phyloP scores from a whole-genome alignment of 148 eudicot genomes.

The Selenicereus undatus region DNA sequence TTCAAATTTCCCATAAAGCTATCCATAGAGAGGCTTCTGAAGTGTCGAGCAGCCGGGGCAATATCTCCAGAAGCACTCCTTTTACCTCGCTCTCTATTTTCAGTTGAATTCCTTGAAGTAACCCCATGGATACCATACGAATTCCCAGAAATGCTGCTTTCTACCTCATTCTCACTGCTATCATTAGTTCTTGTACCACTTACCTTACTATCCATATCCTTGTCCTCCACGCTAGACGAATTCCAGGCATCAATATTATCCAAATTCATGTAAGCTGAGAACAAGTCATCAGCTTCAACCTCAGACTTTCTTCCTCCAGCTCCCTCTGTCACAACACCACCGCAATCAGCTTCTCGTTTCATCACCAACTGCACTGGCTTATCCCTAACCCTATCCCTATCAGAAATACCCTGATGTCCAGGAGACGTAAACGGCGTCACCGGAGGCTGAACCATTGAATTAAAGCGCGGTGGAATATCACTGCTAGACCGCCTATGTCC shows the following conservation, averaged over 20 bases:
- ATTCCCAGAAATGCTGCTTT: slow-evolving; percentile 31
- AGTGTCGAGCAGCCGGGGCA: slow-evolving; percentile 32
- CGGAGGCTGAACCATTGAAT: slow-evolving; percentile 17
- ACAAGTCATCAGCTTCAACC: slow-evolving; percentile 35
- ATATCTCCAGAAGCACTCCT: slow-evolving; percentile 32
- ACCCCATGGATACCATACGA: slow-evolving; percentile 19
- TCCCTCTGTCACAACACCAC: not conserved
- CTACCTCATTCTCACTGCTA: slow-evolving; percentile 50
- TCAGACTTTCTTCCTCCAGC: slow-evolving; percentile 24
- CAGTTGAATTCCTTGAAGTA: slow-evolving; percentile 16
- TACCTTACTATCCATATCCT: slow-evolving; percentile 40
- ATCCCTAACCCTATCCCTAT: too few relatives aligned
- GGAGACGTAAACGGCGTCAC: not conserved
- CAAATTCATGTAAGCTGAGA: slow-evolving; percentile 37
- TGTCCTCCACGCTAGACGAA: slow-evolving; percentile 39
- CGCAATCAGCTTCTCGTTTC: slow-evolving; percentile 31
- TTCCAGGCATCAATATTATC: slow-evolving; percentile 35
- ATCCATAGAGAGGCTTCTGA: slow-evolving; percentile 50
- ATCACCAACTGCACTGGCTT: slow-evolving; percentile 4
- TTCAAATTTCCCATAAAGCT: slow-evolving; percentile 45
- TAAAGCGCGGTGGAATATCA: slow-evolving; percentile 38
- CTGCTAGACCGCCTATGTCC: slow-evolving; percentile 42
- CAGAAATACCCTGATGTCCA: not conserved
- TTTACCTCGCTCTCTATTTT: slow-evolving; percentile 23
- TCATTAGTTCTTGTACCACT: slow-evolving; percentile 46